These are phyloP conservation scores for Pascua sp. DNA, from an alignment of 1,284 basidiomycete genomes.

Conservation along the genomic window DNA sequence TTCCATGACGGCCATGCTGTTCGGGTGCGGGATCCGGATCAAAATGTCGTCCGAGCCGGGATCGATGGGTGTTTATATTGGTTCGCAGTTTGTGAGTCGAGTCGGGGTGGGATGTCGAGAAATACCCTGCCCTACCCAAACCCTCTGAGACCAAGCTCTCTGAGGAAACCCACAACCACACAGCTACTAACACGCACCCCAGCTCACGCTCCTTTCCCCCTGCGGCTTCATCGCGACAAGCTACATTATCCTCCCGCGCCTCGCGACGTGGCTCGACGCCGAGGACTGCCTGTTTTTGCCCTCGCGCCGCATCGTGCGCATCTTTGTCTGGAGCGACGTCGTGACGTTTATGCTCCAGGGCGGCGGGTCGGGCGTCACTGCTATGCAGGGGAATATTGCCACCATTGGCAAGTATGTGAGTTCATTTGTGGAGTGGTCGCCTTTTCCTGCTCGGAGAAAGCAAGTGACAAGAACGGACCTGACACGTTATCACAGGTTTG, in stretches of 20 bases:
- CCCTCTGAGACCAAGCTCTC: too few relatives aligned
- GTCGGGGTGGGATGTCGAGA: too few relatives aligned
- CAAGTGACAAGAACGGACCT: too few relatives aligned
- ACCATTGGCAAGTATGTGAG: constrained; percentile 41
- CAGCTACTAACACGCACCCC: constrained; percentile 6
- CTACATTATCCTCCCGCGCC: constrained; percentile 64
- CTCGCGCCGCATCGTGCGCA: constrained; percentile 22
- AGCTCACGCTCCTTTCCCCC: constrained; percentile 50
- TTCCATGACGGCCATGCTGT: too few relatives aligned
- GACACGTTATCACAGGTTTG: constrained; percentile 51
- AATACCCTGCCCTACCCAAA: too few relatives aligned
- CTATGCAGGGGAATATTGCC: constrained; percentile 18
- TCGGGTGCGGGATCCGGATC: too few relatives aligned
- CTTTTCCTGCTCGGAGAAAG: too few relatives aligned
- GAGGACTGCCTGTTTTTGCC: constrained; percentile 46
- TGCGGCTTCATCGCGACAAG: constrained; percentile 69
- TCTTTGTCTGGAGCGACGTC: constrained; percentile 54
- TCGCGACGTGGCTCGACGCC: constrained; percentile 57
- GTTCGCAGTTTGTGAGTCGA: too few relatives aligned
- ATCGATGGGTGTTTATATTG: too few relatives aligned
- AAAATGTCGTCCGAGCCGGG: too few relatives aligned
- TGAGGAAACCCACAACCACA: too few relatives aligned
- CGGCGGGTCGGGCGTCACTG: constrained; percentile 45
- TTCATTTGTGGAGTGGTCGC: neutral
- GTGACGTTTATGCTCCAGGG: constrained; percentile 64